These are phyloP conservation scores for Tricholoma bakamatsutake DNA, from an alignment of 768 basidiomycete species.

Conservation along the genomic window DNA sequence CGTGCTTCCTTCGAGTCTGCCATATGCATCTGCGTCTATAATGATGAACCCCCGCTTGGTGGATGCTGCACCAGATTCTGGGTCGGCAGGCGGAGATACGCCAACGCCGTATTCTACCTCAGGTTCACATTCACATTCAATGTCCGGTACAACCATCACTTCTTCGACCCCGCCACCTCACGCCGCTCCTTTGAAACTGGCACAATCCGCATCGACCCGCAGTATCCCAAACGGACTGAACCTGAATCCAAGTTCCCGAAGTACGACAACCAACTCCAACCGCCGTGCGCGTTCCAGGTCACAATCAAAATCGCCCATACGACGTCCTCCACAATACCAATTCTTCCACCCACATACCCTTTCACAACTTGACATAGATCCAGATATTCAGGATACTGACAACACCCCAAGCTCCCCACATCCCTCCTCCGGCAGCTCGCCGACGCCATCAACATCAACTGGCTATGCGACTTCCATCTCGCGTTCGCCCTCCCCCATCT, in stretches of 20 bases:
- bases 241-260: slow-evolving; percentile 15
- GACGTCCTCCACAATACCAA: slow-evolving; percentile 1
- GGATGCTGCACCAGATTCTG: slow-evolving; percentile 14
- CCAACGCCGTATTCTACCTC: slow-evolving; percentile 26
- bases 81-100: slow-evolving; percentile 33
- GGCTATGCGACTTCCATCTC: slow-evolving; percentile 51
- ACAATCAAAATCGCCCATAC: slow-evolving; percentile 8
- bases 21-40: slow-evolving; percentile 26
- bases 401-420: slow-evolving; percentile 22
- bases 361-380: neutral
- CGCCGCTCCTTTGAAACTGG: slow-evolving; percentile 14
- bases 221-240: neutral
- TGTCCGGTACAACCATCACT: slow-evolving; percentile 45
- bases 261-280: slow-evolving; percentile 17
- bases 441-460: slow-evolving; percentile 53
- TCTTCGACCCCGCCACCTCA: slow-evolving; percentile 32
- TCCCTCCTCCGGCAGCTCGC: slow-evolving; percentile 39
- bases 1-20: slow-evolving; percentile 26
- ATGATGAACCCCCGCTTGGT: slow-evolving; percentile 29
- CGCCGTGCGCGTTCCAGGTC: slow-evolving; percentile 16
- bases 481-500: slow-evolving; percentile 40
- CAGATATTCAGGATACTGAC: slow-evolving; percentile 1
- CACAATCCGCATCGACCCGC: neutral
- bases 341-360: slow-evolving; percentile 1
- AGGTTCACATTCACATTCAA: slow-evolving; percentile 41